phyloP scores from a whole-genome alignment of 768 basidiomycete genomes.

The Phylloporus arenicola region DNA sequence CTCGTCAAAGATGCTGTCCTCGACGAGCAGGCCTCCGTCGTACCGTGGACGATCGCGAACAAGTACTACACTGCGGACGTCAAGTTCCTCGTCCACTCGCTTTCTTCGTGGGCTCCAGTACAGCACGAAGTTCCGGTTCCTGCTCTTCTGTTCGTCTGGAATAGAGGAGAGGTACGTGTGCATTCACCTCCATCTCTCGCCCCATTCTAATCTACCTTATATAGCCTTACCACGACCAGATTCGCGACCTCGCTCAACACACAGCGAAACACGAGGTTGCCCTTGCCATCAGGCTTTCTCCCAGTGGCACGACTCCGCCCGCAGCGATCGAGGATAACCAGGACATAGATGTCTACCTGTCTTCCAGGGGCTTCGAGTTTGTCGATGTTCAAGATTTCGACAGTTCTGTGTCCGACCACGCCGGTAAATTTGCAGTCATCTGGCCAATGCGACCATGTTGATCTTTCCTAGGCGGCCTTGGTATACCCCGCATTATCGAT shows the following conservation, averaged over 20 bases:
- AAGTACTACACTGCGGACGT: constrained; percentile 79
- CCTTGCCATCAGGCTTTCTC: constrained; percentile 56
- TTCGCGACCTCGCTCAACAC: constrained; percentile 44
- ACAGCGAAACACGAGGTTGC: constrained; percentile 56
- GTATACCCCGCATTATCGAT: constrained; percentile 66
- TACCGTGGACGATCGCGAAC: constrained; percentile 76
- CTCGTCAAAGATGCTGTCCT: constrained; percentile 17
- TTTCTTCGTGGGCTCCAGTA: constrained; percentile 39
- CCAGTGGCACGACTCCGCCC: constrained; percentile 10
- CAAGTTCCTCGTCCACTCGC: constrained; percentile 52
- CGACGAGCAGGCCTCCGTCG: constrained; percentile 16
- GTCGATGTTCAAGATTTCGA: constrained; percentile 39
- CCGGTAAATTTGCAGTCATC: constrained; percentile 10
- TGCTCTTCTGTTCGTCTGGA: constrained; percentile 72
- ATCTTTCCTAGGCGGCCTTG: constrained; percentile 38
- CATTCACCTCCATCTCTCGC: constrained; percentile 1
- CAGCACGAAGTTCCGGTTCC: constrained; percentile 42
- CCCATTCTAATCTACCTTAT: constrained; percentile 3
- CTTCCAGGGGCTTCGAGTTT: constrained; percentile 72
- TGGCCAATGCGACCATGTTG: neutral
- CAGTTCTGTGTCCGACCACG: constrained; percentile 6
- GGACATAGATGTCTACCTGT: constrained; percentile 61
- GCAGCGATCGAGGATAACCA: constrained; percentile 41
- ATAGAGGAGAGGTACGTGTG: constrained; percentile 52
- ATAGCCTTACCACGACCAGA: constrained; percentile 56